phyloP scores from a whole-genome alignment of 352 stramenopile species.

The Phytophthora quininea region DNA sequence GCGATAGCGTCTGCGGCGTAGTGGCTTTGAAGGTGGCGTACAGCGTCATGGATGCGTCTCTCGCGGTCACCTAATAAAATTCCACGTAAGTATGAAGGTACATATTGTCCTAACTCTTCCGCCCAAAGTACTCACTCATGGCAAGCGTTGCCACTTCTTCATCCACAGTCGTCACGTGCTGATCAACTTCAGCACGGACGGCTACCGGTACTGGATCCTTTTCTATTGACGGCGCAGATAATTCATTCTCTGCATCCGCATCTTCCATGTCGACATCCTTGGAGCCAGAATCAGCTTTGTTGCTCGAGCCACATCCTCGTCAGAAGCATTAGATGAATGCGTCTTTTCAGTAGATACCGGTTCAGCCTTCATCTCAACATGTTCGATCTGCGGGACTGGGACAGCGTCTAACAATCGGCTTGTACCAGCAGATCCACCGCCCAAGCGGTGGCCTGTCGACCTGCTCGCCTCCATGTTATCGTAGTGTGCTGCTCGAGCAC shows the following conservation, averaged over 20 bases:
- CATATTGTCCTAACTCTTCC: too few species aligned
- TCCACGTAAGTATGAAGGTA: conserved; percentile 1
- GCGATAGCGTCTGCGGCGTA: conserved; percentile 38
- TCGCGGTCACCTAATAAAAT: conserved; percentile 55
- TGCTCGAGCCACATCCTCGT: neutral
- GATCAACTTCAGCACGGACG: neutral
- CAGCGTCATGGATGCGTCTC: conserved; percentile 49
- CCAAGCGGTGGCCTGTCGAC: conserved; percentile 40
- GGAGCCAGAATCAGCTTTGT: neutral
- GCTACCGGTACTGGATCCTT: neutral
- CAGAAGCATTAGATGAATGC: too few species aligned
- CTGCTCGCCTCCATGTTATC: conserved; percentile 11
- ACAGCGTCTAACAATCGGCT: conserved; percentile 34
- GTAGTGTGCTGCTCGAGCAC: conserved; percentile 16
- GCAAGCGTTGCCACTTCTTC: conserved; percentile 40
- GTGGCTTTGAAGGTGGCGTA: conserved; percentile 43
- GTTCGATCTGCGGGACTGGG: neutral
- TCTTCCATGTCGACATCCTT: conserved; percentile 33
- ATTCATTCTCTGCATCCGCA: neutral
- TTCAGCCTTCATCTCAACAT: too few species aligned
- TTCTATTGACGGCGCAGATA: neutral
- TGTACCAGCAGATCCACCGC: conserved; percentile 32
- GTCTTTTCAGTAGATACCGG: too few species aligned
- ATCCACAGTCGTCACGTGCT: conserved; percentile 18
- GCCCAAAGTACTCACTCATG: conserved; percentile 44